Base-by-base conservation (phyloP, 2,329 filamentous ascomycete genomes). In the Sporothrix brunneoviolacea region DNA sequence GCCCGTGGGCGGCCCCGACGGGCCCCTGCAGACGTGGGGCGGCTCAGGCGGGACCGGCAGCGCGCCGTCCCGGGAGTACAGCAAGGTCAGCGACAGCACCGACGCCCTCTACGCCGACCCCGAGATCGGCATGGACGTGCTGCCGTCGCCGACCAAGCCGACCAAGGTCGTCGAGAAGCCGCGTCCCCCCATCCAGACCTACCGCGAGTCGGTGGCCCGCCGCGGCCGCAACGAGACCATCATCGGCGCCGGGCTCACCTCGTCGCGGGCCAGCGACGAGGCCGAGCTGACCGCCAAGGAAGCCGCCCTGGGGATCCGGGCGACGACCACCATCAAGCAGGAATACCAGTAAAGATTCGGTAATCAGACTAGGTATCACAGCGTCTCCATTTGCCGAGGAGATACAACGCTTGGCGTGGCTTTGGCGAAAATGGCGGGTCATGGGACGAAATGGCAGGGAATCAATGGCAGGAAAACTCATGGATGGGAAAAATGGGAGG, bases 191-290 rank as follows among this genome's bases (percentile, higher is more conserved):
- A 18, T 48, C 21, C 16, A 28, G 4, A 12, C 19, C 4, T 51
- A 51, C 30, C 22, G 37, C 19, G 43, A 35, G 12, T 28, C 36
- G 3, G 50, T 51, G 12, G 50, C 42, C 35, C 42, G 50, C 24
- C 42, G 50, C 22, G 50, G 50, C 22, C 35, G 28, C 27, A 51
- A 47, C 37, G 43, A 47, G 37, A 51, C 50, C 3, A 46, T 30
- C 13, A 42, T 51, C 19, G 43, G 50, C 36, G 38, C 36, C 2
- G 43, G n/a, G n/a, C n/a, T n/a, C n/a, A n/a, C n/a, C n/a, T n/a
- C n/a, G n/a, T n/a, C n/a, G n/a, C n/a, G n/a, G n/a, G n/a, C n/a
- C n/a, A n/a, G 50, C 13, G 9, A 7, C 9, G 6, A 18, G 7
- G 8, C 41, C 24, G 24, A 28, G 10, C 24, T 21, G 24, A 21